Conservation (phyloP, 1,284 basidiomycete species). For the Psilocybe mexicana region DNA sequence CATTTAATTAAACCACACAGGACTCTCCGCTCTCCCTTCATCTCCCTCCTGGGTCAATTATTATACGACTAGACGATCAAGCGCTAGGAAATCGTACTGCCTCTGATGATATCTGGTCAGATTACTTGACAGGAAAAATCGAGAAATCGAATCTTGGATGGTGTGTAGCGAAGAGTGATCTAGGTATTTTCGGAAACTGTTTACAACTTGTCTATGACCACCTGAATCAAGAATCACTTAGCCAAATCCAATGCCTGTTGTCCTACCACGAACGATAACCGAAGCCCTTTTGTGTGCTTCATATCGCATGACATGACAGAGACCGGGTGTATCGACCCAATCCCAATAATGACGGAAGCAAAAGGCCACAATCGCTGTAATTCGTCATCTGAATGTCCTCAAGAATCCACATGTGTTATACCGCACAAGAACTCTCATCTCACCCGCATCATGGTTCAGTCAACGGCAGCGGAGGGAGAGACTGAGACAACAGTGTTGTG, state of each 20-base stretch:
- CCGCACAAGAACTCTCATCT: conserved; percentile 49
- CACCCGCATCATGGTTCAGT: conserved; percentile 43
- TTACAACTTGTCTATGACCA: neutral
- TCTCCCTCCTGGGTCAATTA: conserved; percentile 51
- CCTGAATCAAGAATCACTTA: conserved; percentile 7
- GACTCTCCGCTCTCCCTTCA: conserved; percentile 55
- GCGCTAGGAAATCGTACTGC: conserved; percentile 30
- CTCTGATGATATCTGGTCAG: conserved; percentile 15
- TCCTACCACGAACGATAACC: conserved; percentile 16
- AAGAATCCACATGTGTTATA: conserved; percentile 42
- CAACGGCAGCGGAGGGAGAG: conserved; percentile 12
- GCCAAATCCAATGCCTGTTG: conserved; percentile 29
- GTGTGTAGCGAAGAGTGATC: conserved; percentile 50
- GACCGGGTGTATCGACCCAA: conserved; percentile 54
- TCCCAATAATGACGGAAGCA: conserved; percentile 44
- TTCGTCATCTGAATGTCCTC: conserved; percentile 36
- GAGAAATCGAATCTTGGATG: conserved; percentile 44
- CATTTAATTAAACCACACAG: conserved; percentile 25
- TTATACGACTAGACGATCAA: conserved; percentile 61
- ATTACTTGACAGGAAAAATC: conserved; percentile 37
- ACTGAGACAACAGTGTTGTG: conserved; percentile 53
- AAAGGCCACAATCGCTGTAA: conserved; percentile 27
- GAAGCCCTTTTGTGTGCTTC: conserved; percentile 47
- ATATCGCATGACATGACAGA: conserved; percentile 27
- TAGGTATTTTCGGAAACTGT: conserved; percentile 24